Evolutionary conservation across 2,329 filamentous ascomycete genomes (phyloP).

Genomic region (Didymella sp.): DNA sequence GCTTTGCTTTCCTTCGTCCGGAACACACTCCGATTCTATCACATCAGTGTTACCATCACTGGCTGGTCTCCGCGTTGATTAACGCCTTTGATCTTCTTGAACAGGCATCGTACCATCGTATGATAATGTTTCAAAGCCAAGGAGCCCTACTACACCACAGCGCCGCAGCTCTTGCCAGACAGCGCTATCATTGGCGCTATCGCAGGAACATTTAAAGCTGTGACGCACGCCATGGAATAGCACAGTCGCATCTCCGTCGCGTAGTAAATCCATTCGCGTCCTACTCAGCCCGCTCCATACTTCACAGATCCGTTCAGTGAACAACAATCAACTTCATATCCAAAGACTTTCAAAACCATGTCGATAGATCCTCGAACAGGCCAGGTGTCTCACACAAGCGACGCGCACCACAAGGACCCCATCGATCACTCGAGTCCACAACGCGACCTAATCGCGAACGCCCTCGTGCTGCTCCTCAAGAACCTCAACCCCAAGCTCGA

Average conservation of each 20-base stretch:
- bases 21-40: background rate
- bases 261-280: background rate
- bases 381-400: background rate
- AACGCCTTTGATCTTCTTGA: slow-evolving; percentile 1
- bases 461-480: slow-evolving; percentile 5
- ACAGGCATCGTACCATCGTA: slow-evolving; percentile 6
- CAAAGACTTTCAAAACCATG: background rate
- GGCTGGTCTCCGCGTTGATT: background rate
- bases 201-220: background rate
- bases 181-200: slow-evolving; percentile 10
- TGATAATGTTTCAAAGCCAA: background rate
- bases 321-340: background rate
- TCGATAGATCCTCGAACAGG: background rate
- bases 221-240: slow-evolving; percentile 10
- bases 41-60: background rate
- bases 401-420: background rate
- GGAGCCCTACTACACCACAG: background rate
- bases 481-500: slow-evolving; percentile 10
- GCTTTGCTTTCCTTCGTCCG: slow-evolving; percentile 2
- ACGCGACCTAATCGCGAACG: slow-evolving; percentile 5
- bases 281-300: background rate
- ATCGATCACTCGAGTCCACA: slow-evolving; percentile 1
- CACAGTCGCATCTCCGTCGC: background rate
- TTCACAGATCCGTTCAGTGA: background rate
- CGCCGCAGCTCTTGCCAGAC: background rate